Percentiles rank a stretch among this genome's conserved stretches.
Evolutionary conservation across 805 yeast species (phyloP).

Genomic region (Sugiyamaella marilandica): DNA sequence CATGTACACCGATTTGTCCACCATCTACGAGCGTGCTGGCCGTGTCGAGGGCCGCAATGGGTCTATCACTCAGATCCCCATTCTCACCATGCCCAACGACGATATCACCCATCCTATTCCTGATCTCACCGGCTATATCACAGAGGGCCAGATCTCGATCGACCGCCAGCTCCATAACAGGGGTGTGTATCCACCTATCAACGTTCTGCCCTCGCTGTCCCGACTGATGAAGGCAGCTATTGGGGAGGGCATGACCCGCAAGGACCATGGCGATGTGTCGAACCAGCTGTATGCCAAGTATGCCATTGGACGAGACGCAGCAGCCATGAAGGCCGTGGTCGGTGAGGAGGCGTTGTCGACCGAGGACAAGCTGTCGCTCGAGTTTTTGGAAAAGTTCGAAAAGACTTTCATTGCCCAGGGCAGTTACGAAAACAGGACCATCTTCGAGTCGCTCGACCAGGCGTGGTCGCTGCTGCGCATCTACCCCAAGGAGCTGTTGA

Average conservation of each 20-base stretch:
- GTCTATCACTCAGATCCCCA: slow-evolving; percentile 98
- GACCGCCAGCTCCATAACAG: slow-evolving; percentile 95
- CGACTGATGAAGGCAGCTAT: slow-evolving; percentile 99
- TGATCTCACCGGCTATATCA: slow-evolving; percentile 98
- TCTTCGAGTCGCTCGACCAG: slow-evolving; percentile 92
- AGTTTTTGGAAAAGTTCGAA: slow-evolving; percentile 96
- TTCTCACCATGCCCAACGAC: slow-evolving; percentile 99
- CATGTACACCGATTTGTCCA: slow-evolving; percentile 99
- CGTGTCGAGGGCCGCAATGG: slow-evolving; percentile 99
- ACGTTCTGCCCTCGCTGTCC: slow-evolving; percentile 93
- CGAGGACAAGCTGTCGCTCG: slow-evolving; percentile 95
- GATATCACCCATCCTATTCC: slow-evolving; percentile 99
- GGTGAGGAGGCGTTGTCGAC: slow-evolving; percentile 99
- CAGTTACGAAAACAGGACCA: slow-evolving; percentile 91
- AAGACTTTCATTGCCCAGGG: slow-evolving; percentile 94
- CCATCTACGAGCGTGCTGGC: slow-evolving; percentile 99
- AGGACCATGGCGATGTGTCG: slow-evolving; percentile 99
- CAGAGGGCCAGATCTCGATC: slow-evolving; percentile 97
- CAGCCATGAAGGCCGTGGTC: slow-evolving; percentile 99
- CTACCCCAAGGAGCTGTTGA: slow-evolving; percentile 97
- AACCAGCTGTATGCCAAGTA: slow-evolving; percentile 98
- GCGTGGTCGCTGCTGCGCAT: slow-evolving; percentile 98
- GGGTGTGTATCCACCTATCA: slow-evolving; percentile 98
- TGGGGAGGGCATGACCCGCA: slow-evolving; percentile 99
- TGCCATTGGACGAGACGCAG: slow-evolving; percentile 99